Evolutionary conservation across 345 rosid species (phyloP).

Genomic region (Dipteronia dyeriana): DNA sequence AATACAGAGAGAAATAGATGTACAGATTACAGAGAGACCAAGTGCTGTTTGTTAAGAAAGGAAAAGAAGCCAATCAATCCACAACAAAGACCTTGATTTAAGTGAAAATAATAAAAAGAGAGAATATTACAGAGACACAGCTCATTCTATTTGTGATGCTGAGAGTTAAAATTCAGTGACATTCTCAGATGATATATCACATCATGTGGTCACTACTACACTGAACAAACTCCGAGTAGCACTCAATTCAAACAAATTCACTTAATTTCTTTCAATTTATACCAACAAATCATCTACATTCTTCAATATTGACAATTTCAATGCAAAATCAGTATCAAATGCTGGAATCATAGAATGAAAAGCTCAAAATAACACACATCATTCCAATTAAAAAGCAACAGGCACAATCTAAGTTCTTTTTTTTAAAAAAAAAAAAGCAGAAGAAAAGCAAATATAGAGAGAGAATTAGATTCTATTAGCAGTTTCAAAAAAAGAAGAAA

Average conservation of each 20-base stretch:
- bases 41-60: background rate
- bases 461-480: conserved; percentile 6
- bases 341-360: background rate
- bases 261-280: background rate
- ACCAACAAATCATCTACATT: conserved; percentile 1
- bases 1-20: background rate
- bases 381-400: background rate
- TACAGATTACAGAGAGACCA: background rate
- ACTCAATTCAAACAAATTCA: background rate
- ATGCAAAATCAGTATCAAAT: background rate
- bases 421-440: too few relatives aligned
- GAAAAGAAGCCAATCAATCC: conserved; percentile 20
- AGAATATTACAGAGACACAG: background rate
- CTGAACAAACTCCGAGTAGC: background rate
- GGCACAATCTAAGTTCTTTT: background rate
- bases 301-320: background rate
- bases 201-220: background rate
- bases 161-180: conserved; percentile 23
- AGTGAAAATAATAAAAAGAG: conserved; percentile 16
- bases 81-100: conserved; percentile 16
- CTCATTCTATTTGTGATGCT: conserved; percentile 12
- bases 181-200: conserved; percentile 14
- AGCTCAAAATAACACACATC: background rate
- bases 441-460: conserved; percentile 4
- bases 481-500: background rate